Conservation (phyloP, 192 early-diverging fungal genomes). For the Kickxella alabastrina region DNA sequence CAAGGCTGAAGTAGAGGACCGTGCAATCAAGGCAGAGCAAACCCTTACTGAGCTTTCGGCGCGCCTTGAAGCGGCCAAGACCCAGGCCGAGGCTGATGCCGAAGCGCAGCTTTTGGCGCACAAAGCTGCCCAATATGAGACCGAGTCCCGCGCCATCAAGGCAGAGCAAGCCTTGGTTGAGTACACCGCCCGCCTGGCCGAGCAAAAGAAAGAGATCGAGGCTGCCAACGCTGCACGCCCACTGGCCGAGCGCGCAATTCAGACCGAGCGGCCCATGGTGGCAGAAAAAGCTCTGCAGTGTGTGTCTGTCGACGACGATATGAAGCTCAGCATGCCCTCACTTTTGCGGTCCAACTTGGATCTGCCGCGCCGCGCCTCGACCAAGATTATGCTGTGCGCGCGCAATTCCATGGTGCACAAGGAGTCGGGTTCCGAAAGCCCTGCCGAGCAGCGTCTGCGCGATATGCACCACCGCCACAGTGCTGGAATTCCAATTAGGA, state of each 20-base stretch:
- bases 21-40: no score
- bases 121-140: not conserved
- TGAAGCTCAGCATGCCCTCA: not conserved
- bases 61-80: not conserved
- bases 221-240: not conserved
- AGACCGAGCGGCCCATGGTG: not conserved
- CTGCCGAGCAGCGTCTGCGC: slow-evolving; percentile 29
- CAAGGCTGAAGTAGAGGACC: no score
- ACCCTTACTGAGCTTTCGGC: not conserved
- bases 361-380: slow-evolving; percentile 19
- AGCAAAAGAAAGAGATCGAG: not conserved
- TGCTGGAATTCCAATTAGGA: slow-evolving; percentile 7
- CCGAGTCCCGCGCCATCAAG: not conserved
- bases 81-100: not conserved
- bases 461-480: slow-evolving; percentile 39
- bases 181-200: not conserved
- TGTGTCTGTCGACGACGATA: not conserved
- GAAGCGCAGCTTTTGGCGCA: no score
- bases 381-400: slow-evolving; percentile 33
- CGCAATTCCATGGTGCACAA: slow-evolving; percentile 19
- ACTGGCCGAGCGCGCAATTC: not conserved
- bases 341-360: slow-evolving; percentile 12
- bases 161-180: not conserved
- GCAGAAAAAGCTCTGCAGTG: slow-evolving; percentile 1
- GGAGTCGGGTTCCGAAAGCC: not conserved